Base-by-base conservation (phyloP, 768 basidiomycete species). In the Suillus placidus region DNA sequence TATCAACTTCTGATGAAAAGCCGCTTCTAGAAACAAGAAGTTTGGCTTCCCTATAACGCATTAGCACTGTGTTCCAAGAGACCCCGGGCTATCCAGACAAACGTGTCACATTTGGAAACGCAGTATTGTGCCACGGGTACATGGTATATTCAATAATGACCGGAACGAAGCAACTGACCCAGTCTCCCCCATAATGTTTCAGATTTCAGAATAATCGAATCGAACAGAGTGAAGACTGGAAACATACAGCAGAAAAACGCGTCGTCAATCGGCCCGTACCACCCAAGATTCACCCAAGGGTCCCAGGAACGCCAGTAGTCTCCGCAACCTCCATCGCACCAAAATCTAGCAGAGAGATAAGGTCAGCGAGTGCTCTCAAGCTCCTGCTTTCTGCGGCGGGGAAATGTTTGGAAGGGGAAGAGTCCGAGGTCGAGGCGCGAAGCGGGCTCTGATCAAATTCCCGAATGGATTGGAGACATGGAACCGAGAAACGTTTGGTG, bases 311-410 rank as follows among this genome's bases (percentile, higher is more conserved):
- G 12, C 54, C 23, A 35, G 3, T 8, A 6, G 32, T 60, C 14
- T 56, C 57, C 47, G n/a, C 64, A 4, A 65, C 61, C 23, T 71
- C 63, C 0, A 72, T 66, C 47, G 66, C 75, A 6, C 67, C 62
- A 57, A 74, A 76, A 66, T 77, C 74, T 51, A 76, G 68, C 37
- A 77, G 32, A 23, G 72, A 72, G 16, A 76, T 71, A 47, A 77
- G 66, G 64, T 72, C 70, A 43, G 72, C 67, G 37, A 72, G 64
- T n/a, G 72, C 68, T 1, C 72, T 64, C 47, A 70, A 69, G 40
- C 69, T 76, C 45, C 63, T 68, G 32, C 71, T 71, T 26, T 77
- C 71, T 10, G 65, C 68, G 16, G 23, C 26, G 4, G 26, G 23
- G 52, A 77, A 71, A 62, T 72, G 68, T 54, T 77, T 73, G 4